phyloP scores from a whole-genome alignment of 441 rosid genomes.

The Sinapis alba region DNA sequence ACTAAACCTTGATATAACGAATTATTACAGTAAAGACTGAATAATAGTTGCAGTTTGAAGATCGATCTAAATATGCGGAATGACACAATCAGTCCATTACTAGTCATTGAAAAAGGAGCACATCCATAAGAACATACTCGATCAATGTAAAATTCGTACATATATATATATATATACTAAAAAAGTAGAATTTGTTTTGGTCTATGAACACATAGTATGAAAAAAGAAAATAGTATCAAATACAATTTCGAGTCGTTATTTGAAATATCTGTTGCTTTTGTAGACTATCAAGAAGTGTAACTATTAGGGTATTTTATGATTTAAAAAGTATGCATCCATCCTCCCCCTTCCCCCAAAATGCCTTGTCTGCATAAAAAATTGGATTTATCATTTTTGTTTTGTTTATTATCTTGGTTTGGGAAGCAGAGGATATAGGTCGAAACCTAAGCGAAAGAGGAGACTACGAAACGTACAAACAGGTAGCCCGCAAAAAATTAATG shows the following conservation, averaged over 20 bases:
- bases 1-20: no score
- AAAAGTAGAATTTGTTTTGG: no score
- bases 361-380: conserved; percentile 20
- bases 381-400: conserved; percentile 3
- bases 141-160: background rate
- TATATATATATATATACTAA: background rate
- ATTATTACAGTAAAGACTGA: background rate
- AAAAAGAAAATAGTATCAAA: background rate
- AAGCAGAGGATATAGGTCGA: background rate
- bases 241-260: background rate
- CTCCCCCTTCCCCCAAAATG: conserved; percentile 35
- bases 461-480: conserved; percentile 11
- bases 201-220: no score
- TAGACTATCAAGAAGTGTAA: conserved; percentile 21
- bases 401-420: background rate
- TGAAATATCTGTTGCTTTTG: conserved; percentile 11
- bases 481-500: conserved; percentile 34
- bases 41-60: background rate
- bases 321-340: conserved; percentile 4
- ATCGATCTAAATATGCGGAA: background rate
- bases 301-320: conserved; percentile 10
- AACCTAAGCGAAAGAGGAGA: conserved; percentile 8
- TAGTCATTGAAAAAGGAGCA: background rate
- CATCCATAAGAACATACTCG: background rate
- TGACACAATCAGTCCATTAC: background rate